phyloP scores from a whole-genome alignment of 768 basidiomycete species.

The Amanita inopinata region DNA sequence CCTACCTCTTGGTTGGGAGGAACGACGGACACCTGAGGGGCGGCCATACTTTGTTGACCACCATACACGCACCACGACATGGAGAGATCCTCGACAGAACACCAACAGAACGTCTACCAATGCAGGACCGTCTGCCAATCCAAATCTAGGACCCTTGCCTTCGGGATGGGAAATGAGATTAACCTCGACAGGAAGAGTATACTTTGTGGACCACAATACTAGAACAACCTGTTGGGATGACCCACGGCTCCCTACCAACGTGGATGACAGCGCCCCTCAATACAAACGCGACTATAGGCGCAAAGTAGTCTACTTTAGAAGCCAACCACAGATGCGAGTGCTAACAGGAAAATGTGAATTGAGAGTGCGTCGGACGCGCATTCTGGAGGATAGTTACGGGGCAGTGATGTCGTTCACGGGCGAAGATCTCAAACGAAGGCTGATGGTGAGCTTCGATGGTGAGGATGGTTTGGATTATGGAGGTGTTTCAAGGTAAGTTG shows the following conservation, averaged over 20 bases:
- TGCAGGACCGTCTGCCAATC: slow-evolving; percentile 36
- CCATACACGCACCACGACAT: slow-evolving; percentile 84
- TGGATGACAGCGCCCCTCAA: slow-evolving; percentile 87
- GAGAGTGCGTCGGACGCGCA: slow-evolving; percentile 69
- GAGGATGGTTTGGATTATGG: slow-evolving; percentile 78
- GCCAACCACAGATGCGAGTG: slow-evolving; percentile 75
- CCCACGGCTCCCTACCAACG: slow-evolving; percentile 71
- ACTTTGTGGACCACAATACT: slow-evolving; percentile 90
- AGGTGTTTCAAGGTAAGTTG: slow-evolving; percentile 56
- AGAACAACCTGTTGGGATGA: slow-evolving; percentile 92
- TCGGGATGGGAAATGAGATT: slow-evolving; percentile 95
- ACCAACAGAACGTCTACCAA: slow-evolving; percentile 37
- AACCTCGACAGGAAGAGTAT: slow-evolving; percentile 75
- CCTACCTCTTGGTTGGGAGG: slow-evolving; percentile 87
- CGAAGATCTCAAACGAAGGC: slow-evolving; percentile 56
- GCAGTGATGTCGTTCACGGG: slow-evolving; percentile 76
- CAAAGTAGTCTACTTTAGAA: slow-evolving; percentile 89
- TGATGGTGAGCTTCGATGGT: slow-evolving; percentile 70
- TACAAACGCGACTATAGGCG: slow-evolving; percentile 91
- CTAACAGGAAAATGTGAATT: slow-evolving; percentile 79
- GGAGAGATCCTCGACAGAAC: slow-evolving; percentile 74
- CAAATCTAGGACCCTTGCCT: slow-evolving; percentile 73
- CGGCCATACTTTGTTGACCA: slow-evolving; percentile 58
- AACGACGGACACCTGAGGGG: slow-evolving; percentile 82
- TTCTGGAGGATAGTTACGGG: slow-evolving; percentile 81